These are phyloP conservation scores for Lachancea kluyveri DNA, from an alignment of 805 yeast species.

Conservation along the genomic window DNA sequence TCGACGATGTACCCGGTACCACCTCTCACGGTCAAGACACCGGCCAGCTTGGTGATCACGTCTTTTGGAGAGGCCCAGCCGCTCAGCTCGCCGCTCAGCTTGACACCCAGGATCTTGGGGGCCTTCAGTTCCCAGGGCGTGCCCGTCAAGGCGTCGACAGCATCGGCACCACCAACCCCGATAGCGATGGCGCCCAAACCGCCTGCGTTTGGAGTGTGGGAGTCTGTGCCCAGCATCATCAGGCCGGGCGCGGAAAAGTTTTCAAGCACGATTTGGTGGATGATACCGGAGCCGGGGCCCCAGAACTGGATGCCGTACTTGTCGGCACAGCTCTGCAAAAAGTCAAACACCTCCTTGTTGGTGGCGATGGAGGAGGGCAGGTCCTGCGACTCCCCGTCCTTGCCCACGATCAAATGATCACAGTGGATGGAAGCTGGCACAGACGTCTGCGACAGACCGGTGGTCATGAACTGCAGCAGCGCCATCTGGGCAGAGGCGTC, in stretches of 20 bases:
- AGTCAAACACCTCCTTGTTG: constrained; percentile 93
- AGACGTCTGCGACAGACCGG: constrained; percentile 79
- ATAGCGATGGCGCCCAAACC: constrained; percentile 98
- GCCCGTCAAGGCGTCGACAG: constrained; percentile 95
- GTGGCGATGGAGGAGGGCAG: constrained; percentile 73
- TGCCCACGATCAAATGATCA: constrained; percentile 96
- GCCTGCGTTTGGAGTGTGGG: constrained; percentile 99
- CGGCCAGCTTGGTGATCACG: constrained; percentile 88
- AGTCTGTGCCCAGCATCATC: constrained; percentile 96
- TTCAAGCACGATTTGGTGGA: constrained; percentile 95
- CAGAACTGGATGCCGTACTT: constrained; percentile 97
- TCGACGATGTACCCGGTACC: constrained; percentile 97
- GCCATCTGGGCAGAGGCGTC: constrained; percentile 99
- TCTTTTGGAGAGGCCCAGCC: constrained; percentile 99
- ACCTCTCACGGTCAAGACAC: constrained; percentile 90
- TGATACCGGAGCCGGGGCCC: constrained; percentile 99
- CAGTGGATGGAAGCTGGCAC: constrained; percentile 97
- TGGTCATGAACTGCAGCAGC: constrained; percentile 95
- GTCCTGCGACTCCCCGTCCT: constrained; percentile 84
- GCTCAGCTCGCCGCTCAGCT: constrained; percentile 77
- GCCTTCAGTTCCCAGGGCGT: constrained; percentile 99
- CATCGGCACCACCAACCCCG: constrained; percentile 99
- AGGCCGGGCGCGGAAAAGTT: constrained; percentile 96
- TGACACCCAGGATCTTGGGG: constrained; percentile 90
- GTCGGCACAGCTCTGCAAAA: constrained; percentile 85